phyloP scores from a whole-genome alignment of 495 filamentous ascomycete species.

The Podospora appendiculata region DNA sequence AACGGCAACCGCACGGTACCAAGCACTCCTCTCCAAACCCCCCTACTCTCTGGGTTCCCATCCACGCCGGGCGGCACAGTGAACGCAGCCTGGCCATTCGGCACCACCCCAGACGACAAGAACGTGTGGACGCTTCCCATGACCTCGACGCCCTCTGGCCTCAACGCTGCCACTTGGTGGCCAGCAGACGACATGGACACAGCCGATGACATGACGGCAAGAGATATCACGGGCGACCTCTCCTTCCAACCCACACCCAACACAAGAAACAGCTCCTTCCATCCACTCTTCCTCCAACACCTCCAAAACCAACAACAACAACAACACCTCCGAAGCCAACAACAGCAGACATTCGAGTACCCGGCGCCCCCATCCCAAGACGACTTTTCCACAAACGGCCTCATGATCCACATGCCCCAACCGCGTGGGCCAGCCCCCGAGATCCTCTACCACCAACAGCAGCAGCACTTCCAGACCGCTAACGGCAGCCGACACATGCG shows the following conservation, averaged over 20 bases:
- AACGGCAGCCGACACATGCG: not conserved
- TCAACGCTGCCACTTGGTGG: not conserved
- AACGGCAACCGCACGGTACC: constrained; percentile 4
- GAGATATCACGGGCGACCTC: constrained; percentile 1
- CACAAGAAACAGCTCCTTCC: not conserved
- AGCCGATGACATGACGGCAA: not conserved
- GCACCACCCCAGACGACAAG: not conserved
- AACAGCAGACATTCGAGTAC: constrained; percentile 20
- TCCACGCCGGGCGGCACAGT: not conserved
- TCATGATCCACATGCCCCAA: constrained; percentile 33
- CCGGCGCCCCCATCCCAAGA: constrained; percentile 4
- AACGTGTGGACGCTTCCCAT: not conserved
- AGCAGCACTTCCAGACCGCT: not conserved
- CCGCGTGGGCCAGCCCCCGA: constrained; percentile 1
- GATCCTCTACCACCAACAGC: constrained; percentile 4
- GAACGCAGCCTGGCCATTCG: not conserved
- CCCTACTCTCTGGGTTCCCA: constrained; percentile 1
- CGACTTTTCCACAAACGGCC: constrained; percentile 18
- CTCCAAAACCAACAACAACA: constrained; percentile 4
- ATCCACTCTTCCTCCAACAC: not conserved
- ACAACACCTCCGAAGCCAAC: constrained; percentile 2
- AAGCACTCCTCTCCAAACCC: constrained; percentile 27
- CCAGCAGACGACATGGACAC: constrained; percentile 12
- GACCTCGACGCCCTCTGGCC: not conserved
- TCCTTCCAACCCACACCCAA: not conserved